These are phyloP conservation scores for Solanum acaule DNA, from an alignment of 257 asterid species.

Conservation along the genomic window DNA sequence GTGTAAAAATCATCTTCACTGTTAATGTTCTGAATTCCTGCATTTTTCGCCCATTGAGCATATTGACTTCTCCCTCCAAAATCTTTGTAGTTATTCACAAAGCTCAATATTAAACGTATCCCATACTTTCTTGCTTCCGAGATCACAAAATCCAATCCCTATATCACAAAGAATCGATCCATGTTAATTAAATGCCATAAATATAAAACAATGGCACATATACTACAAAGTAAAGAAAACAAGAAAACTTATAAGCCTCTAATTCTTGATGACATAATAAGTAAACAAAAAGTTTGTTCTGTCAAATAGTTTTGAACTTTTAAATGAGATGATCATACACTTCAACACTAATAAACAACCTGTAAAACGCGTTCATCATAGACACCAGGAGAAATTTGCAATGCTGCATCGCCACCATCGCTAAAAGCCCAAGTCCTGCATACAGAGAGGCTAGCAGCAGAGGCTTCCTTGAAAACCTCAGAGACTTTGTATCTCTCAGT, in stretches of 20 bases:
- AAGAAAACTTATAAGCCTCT: neutral
- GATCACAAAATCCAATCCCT: conserved; percentile 53
- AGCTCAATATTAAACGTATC: conserved; percentile 29
- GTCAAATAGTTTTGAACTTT: neutral
- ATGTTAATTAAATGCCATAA: neutral
- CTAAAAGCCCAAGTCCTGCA: conserved; percentile 44
- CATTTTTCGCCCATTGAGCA: conserved; percentile 34
- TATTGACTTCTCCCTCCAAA: conserved; percentile 43
- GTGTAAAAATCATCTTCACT: conserved; percentile 43
- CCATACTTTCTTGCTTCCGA: conserved; percentile 31
- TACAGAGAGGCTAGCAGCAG: conserved; percentile 34
- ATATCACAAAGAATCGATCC: neutral
- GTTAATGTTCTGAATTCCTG: conserved; percentile 13
- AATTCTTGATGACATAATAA: neutral
- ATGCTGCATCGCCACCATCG: conserved; percentile 30
- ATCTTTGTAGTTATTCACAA: conserved; percentile 39
- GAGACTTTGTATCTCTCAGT: conserved; percentile 30
- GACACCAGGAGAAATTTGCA: conserved; percentile 39
- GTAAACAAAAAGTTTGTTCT: neutral
- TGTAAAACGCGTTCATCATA: conserved; percentile 32
- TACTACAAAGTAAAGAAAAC: neutral
- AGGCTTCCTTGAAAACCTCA: conserved; percentile 26
- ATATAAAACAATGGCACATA: neutral
- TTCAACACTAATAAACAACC: no score
- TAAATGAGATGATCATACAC: neutral